A percentile compares a stretch with the other conserved stretches of the same genome.
Evolutionary conservation across 2,329 filamentous ascomycete species (phyloP).

Genomic region (Botrytis elliptica): DNA sequence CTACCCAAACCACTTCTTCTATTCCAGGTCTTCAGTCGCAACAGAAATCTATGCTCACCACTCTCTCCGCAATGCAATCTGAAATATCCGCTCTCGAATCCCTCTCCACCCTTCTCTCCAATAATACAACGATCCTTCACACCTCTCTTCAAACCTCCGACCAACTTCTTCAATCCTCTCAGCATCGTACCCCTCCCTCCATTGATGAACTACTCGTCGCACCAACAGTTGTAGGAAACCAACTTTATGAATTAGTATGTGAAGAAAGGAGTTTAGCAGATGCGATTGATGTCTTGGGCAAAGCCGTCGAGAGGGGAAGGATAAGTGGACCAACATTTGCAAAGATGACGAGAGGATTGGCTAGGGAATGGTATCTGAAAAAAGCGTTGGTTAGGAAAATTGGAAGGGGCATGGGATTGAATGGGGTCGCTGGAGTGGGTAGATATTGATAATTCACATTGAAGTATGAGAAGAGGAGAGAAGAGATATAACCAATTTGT

Average conservation of each 20-base stretch:
- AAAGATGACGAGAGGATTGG: conserved; percentile 71
- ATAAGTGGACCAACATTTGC: conserved; percentile 73
- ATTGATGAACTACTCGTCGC: conserved; percentile 93
- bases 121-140: conserved; percentile 76
- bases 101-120: conserved; percentile 67
- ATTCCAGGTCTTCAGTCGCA: conserved; percentile 77
- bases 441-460: conserved; percentile 9
- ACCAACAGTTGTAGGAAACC: conserved; percentile 87
- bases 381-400: conserved; percentile 80
- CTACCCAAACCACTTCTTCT: conserved; percentile 70
- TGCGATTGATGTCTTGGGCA: conserved; percentile 77
- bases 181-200: conserved; percentile 65
- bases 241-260: conserved; percentile 84
- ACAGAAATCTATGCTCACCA: conserved; percentile 69
- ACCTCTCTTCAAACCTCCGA: conserved; percentile 78
- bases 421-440: conserved; percentile 23
- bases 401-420: conserved; percentile 70
- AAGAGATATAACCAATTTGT: not conserved
- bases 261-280: conserved; percentile 87
- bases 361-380: conserved; percentile 79
- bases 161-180: conserved; percentile 70
- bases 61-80: conserved; percentile 66
- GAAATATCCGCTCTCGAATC: conserved; percentile 72
- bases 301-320: conserved; percentile 70
- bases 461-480: not conserved